Evolutionary conservation across 2,329 filamentous ascomycete species (phyloP).

Genomic region (Colletotrichum cordylinicola): DNA sequence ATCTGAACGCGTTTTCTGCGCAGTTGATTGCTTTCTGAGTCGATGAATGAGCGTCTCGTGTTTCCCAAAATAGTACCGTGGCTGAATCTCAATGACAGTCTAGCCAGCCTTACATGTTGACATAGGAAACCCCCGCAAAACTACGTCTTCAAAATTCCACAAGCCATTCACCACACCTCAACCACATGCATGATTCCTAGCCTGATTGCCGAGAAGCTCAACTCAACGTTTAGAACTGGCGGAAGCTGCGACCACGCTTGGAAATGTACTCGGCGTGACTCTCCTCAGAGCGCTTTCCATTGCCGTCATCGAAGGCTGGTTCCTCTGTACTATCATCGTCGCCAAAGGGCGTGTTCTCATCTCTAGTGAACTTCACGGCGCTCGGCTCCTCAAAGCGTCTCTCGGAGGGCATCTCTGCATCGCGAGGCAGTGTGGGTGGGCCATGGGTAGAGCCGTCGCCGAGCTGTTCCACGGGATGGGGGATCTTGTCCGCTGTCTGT

Average conservation of each 20-base stretch:
- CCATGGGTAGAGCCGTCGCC: not conserved
- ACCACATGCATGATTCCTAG: fast-evolving
- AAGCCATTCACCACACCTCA: not conserved
- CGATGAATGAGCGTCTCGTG: fast-evolving
- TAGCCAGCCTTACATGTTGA: fast-evolving
- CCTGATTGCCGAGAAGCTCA: fast-evolving
- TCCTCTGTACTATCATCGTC: not conserved
- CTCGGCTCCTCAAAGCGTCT: not conserved
- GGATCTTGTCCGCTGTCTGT: not conserved
- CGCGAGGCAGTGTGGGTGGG: not conserved
- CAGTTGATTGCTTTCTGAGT: not conserved
- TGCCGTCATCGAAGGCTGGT: fast-evolving
- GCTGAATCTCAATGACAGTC: not conserved
- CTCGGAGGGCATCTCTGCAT: not conserved
- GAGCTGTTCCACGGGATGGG: not conserved
- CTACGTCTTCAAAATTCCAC: not conserved
- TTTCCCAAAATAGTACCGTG: fast-evolving
- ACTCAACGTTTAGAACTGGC: not conserved
- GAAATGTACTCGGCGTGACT: not conserved
- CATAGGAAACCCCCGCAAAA: not conserved
- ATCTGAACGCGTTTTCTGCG: fast-evolving
- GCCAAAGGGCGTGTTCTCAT: not conserved
- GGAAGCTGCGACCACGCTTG: not conserved
- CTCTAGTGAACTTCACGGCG: not conserved
- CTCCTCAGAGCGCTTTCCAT: not conserved